Evolutionary conservation across 129 eudicot species (phyloP).

Genomic region (Silybum marianum): DNA sequence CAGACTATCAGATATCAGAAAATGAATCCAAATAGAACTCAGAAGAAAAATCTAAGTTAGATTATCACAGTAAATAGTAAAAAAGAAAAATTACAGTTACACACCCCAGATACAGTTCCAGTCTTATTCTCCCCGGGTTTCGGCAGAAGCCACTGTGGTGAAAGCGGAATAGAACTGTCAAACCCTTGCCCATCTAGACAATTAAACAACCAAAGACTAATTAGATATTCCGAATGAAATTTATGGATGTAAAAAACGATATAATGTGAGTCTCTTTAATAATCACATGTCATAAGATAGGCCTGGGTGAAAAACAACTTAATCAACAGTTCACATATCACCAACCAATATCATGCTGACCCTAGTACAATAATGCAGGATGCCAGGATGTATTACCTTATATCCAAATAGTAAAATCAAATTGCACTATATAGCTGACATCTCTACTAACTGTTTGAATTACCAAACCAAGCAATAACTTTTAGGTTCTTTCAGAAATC

Average conservation of each 20-base stretch:
- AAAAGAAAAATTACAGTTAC: constrained; percentile 28
- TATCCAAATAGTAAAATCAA: neutral
- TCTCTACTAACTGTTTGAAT: neutral
- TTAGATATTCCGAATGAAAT: neutral
- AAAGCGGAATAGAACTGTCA: constrained; percentile 84
- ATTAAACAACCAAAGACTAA: constrained; percentile 14
- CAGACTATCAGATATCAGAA: neutral
- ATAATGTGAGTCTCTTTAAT: neutral
- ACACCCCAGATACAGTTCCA: constrained; percentile 66
- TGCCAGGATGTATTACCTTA: neutral
- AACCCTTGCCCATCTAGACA: constrained; percentile 67
- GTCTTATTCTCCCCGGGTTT: constrained; percentile 83
- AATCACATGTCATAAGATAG: neutral
- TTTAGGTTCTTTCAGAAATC: neutral
- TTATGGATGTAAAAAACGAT: neutral
- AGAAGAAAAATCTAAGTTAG: neutral
- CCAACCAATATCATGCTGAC: neutral
- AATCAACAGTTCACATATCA: neutral
- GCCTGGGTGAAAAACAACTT: neutral
- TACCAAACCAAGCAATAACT: neutral
- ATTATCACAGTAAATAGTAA: neutral
- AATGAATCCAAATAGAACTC: neutral
- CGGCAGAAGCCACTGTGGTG: constrained; percentile 98
- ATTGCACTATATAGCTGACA: neutral
- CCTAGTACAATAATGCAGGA: neutral